Conservation (phyloP, 345 rosid genomes). For the Pseudoturritis turrita region DNA sequence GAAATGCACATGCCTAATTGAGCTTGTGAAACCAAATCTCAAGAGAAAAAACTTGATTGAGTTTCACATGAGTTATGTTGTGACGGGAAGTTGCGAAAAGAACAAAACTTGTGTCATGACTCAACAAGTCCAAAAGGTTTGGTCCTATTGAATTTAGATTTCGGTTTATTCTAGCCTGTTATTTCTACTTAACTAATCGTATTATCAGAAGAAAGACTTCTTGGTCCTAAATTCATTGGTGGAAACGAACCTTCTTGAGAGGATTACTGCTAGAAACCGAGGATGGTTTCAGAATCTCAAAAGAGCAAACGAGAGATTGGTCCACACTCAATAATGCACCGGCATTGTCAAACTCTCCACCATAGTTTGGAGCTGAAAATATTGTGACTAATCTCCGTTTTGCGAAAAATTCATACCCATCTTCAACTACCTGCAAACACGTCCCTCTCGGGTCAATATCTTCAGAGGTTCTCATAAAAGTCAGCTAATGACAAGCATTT, state of each 20-base stretch:
- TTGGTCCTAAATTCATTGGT: neutral
- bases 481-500: neutral
- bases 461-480: neutral
- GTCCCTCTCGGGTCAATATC: neutral
- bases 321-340: constrained; percentile 87
- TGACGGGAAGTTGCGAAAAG: neutral
- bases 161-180: neutral
- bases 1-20: constrained; percentile 16
- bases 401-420: constrained; percentile 94
- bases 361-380: constrained; percentile 98
- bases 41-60: neutral
- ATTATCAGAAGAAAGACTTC: neutral
- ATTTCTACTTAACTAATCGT: neutral
- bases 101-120: neutral
- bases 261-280: constrained; percentile 40
- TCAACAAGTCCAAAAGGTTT: no score
- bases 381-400: constrained; percentile 81
- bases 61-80: neutral
- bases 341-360: constrained; percentile 98
- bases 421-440: constrained; percentile 85
- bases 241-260: constrained; percentile 62
- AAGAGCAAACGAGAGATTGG: constrained; percentile 72
- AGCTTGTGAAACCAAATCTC: constrained; percentile 11
- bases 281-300: constrained; percentile 85
- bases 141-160: no score